phyloP scores from a whole-genome alignment of 2,329 filamentous ascomycete species.

The Amylocarpus encephaloides region DNA sequence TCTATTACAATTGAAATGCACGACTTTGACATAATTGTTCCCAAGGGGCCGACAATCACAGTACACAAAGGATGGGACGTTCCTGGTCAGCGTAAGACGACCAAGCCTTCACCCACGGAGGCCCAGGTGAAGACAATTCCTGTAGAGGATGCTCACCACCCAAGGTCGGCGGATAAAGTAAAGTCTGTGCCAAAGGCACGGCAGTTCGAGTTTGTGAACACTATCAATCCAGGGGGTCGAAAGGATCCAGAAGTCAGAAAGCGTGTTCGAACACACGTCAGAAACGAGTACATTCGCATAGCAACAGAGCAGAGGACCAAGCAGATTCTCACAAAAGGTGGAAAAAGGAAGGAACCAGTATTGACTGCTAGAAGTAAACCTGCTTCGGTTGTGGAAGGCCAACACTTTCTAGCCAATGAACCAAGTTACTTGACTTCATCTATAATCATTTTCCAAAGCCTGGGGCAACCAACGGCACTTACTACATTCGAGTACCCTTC shows the following conservation, averaged over 20 bases:
- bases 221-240: slow-evolving; percentile 4
- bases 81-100: neutral
- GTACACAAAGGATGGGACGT: slow-evolving; percentile 5
- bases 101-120: neutral
- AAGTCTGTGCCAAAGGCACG: neutral
- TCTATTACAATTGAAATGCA: neutral
- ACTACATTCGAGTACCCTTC: slow-evolving; percentile 12
- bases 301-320: neutral
- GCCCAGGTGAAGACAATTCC: neutral
- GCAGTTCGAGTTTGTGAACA: slow-evolving; percentile 17
- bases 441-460: neutral
- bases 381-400: no score
- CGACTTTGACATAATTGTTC: slow-evolving; percentile 4
- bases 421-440: neutral
- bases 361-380: neutral
- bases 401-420: no score
- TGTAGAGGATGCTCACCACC: neutral
- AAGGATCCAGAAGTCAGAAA: slow-evolving; percentile 12
- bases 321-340: neutral
- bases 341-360: neutral
- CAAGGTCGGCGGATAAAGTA: neutral
- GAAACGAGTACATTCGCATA: slow-evolving; percentile 15
- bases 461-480: slow-evolving; percentile 16
- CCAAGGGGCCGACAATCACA: slow-evolving; percentile 2
- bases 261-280: slow-evolving; percentile 17